phyloP scores from a whole-genome alignment of 164 flowering plant species.

The Tinospora cordifolia region DNA sequence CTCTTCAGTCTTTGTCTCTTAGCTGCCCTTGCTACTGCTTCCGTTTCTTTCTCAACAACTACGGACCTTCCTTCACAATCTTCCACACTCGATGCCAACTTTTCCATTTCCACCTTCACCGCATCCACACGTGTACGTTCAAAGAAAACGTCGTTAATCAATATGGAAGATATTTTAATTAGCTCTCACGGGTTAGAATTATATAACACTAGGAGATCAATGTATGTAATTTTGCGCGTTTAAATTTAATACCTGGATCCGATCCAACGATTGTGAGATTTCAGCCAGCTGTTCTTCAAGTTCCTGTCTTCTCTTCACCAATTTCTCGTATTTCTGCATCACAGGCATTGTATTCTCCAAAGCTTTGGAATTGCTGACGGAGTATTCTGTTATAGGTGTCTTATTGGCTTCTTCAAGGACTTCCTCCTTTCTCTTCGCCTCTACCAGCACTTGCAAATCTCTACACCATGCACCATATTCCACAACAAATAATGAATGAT shows the following conservation, averaged over 20 bases:
- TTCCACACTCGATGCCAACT: neutral
- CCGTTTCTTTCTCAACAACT: constrained; percentile 20
- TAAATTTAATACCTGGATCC: constrained; percentile 20
- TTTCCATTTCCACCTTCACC: constrained; percentile 20
- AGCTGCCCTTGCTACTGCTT: constrained; percentile 29
- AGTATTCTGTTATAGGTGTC: neutral
- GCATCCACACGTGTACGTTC: neutral
- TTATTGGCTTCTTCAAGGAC: neutral
- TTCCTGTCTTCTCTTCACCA: constrained; percentile 11
- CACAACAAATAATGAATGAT: neutral
- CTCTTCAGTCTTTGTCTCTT: constrained; percentile 55
- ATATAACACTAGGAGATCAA: too few relatives aligned
- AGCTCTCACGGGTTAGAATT: too few relatives aligned
- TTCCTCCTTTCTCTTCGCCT: neutral
- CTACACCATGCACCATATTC: constrained; percentile 12
- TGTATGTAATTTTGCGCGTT: neutral
- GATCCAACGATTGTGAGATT: constrained; percentile 16
- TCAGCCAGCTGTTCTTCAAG: constrained; percentile 17
- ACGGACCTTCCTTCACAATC: neutral
- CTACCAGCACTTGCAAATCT: constrained; percentile 23
- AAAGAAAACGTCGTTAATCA: too few relatives aligned
- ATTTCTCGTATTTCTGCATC: constrained; percentile 8
- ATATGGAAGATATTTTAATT: too few relatives aligned
- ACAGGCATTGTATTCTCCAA: neutral
- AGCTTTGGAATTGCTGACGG: neutral